A percentile compares a stretch with the other conserved stretches of the same genome.
phyloP scores from a whole-genome alignment of 228 moss, liverwort and hornwort species.

The Sphagnum fallax region DNA sequence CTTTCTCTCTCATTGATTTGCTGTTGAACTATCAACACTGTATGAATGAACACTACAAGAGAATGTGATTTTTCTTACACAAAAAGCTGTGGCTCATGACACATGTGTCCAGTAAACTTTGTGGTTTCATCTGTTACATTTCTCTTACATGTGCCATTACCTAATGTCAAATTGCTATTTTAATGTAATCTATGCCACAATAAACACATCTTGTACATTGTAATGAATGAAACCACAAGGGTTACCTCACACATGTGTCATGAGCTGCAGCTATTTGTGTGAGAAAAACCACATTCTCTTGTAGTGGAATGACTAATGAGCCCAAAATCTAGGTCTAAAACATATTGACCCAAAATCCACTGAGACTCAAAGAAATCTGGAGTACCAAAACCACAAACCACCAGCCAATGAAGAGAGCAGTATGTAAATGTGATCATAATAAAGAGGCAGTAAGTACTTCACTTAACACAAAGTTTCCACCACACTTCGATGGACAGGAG shows the following conservation, averaged over 20 bases:
- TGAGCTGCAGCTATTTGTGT: too few relatives aligned
- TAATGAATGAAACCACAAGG: too few relatives aligned
- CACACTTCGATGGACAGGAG: slow-evolving; percentile 19
- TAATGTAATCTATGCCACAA: too few relatives aligned
- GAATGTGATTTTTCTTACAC: too few relatives aligned
- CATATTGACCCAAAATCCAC: neutral
- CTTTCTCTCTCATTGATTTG: too few relatives aligned
- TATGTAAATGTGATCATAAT: neutral
- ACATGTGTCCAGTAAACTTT: neutral
- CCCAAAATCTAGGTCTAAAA: neutral
- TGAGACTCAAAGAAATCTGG: neutral
- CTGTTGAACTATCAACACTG: too few relatives aligned
- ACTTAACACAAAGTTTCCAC: neutral
- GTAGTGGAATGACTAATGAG: neutral
- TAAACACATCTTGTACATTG: too few relatives aligned
- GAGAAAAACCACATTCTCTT: too few relatives aligned
- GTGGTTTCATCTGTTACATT: neutral
- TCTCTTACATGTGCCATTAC: neutral
- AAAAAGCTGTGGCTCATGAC: too few relatives aligned
- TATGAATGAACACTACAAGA: too few relatives aligned
- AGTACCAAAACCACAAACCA: neutral
- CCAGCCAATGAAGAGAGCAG: neutral
- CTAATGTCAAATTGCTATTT: too few relatives aligned
- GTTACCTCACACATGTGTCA: too few relatives aligned
- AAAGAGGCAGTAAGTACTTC: neutral